Evolutionary conservation across 345 rosid genomes (phyloP), one percentile per base, ranked within the genome.

Genomic region (Aquilaria yunnanensis): DNA sequence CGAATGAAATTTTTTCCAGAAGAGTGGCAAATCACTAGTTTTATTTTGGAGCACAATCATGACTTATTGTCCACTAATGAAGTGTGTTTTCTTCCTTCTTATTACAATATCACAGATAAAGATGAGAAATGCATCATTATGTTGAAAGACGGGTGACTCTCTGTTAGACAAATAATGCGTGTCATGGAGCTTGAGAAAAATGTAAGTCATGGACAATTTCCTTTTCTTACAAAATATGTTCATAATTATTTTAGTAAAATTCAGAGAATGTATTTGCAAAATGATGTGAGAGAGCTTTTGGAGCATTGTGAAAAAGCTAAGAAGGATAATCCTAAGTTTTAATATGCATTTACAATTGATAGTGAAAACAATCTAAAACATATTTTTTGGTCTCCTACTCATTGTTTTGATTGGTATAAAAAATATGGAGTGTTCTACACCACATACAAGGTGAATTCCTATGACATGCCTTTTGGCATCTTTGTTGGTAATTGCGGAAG

Each of bases 131-230:
- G 32, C 11, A 51, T 62, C 14, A 4, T 62, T 4, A 33, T 62
- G 11, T 48, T 62, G 14, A 62, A 50, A 51, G 54, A 61, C 6
- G 45, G 10, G 10, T 37, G 46, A 5, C 64, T 61, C 12, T 11
- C 23, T 23, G 23, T 23, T 23, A 23, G 23, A 23, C 23, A 23
- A 23, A 23, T 23, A 23, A 23, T 23, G 23, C 64, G 55, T 3
- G 54, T 61, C n/a, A 49, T 61, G 31, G 64, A 41, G 16, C 31
- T 57, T 57, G 11, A 14, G 5, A 57, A 34, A 57, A 34, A 57
- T 57, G 61, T 57, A 10, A 34, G n/a, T 0, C 61, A 37, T 58
- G 46, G 14, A 4, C 2, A 30, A 6, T 54, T 30, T 32, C 23
- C 54, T 5, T 61, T 61, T 50, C 46, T 61, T 2, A 11, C 1